Conservation (phyloP, 228 moss, liverwort and hornwort species). For the Sphagnum fallax region DNA sequence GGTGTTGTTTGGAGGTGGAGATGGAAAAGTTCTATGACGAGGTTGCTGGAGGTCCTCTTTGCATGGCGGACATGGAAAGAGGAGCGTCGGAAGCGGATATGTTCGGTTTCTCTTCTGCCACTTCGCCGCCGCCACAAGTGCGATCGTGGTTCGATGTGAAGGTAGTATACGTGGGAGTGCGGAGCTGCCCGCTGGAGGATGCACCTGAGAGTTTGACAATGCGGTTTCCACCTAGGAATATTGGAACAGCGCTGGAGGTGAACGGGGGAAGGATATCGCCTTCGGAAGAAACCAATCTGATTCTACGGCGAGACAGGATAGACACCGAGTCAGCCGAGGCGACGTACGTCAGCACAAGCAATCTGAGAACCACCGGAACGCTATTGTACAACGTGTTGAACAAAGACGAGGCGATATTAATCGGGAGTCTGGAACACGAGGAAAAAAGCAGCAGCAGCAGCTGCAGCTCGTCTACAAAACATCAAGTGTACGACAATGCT, state of each 20-base stretch:
- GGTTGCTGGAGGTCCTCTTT: slow-evolving; percentile 24
- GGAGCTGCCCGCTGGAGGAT: slow-evolving; percentile 32
- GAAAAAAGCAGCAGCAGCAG: no score
- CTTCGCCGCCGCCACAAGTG: slow-evolving; percentile 2
- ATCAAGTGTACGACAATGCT: slow-evolving; percentile 2
- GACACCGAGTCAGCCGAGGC: slow-evolving; percentile 52
- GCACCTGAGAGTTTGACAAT: slow-evolving; percentile 42
- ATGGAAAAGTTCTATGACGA: slow-evolving; percentile 44
- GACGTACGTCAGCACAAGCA: slow-evolving; percentile 61
- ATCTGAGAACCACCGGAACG: slow-evolving; percentile 50
- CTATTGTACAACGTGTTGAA: slow-evolving; percentile 42
- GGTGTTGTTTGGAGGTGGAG: slow-evolving; percentile 10
- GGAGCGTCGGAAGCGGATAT: slow-evolving; percentile 1
- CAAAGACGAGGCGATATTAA: slow-evolving; percentile 36
- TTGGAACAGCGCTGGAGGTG: slow-evolving; percentile 50
- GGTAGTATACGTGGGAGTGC: slow-evolving; percentile 47
- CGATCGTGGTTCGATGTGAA: slow-evolving; percentile 47
- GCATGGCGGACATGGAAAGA: neutral
- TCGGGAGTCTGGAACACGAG: slow-evolving; percentile 35
- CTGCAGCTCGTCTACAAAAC: neutral
- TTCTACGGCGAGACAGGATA: slow-evolving; percentile 43
- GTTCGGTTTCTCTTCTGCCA: slow-evolving; percentile 11
- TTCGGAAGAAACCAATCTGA: slow-evolving; percentile 38
- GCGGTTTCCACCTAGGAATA: slow-evolving; percentile 47
- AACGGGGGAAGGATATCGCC: slow-evolving; percentile 66